Percentiles rank a stretch among this genome's conserved stretches.
Evolutionary conservation across 352 stramenopile genomes (phyloP).

Genomic region (Globisporangium uncinulatum): DNA sequence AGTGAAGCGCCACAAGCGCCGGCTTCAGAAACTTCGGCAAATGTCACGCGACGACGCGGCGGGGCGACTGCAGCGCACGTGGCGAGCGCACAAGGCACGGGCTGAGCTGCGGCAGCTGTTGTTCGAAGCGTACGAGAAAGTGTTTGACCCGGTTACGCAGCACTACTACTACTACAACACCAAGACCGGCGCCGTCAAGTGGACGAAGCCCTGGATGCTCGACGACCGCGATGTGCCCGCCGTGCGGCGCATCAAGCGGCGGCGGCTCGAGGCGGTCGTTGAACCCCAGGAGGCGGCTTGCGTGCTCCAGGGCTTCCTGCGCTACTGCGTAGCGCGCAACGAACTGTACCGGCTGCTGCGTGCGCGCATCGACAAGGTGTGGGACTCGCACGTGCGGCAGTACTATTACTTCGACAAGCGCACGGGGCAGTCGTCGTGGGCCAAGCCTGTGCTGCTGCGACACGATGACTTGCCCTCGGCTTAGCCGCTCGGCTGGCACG

Average conservation of each 20-base stretch:
- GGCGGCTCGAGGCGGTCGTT: conserved; percentile 40
- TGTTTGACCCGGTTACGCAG: conserved; percentile 54
- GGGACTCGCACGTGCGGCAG: conserved; percentile 50
- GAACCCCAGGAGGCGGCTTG: conserved; percentile 28
- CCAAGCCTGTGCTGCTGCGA: conserved; percentile 52
- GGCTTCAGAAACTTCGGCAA: conserved; percentile 50
- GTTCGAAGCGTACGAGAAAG: conserved; percentile 61
- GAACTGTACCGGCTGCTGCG: conserved; percentile 35
- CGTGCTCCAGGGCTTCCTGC: conserved; percentile 40
- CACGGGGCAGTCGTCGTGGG: conserved; percentile 71
- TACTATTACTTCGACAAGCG: conserved; percentile 84
- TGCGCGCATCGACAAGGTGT: conserved; percentile 64
- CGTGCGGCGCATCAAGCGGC: conserved; percentile 29
- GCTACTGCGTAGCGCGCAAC: conserved; percentile 38
- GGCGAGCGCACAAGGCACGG: conserved; percentile 32
- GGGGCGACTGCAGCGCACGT: conserved; percentile 44
- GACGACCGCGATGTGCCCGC: conserved; percentile 37
- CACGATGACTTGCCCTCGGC: conserved; percentile 25
- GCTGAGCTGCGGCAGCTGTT: conserved; percentile 32
- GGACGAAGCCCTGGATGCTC: conserved; percentile 52
- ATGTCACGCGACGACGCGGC: conserved; percentile 51
- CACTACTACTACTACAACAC: conserved; percentile 81
- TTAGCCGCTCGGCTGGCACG: conserved; percentile 43
- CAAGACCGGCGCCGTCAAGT: conserved; percentile 56
- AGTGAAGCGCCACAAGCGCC: conserved; percentile 56